Base-by-base conservation (phyloP, 2,329 filamentous ascomycete genomes). In the Calonectria leucothoes region DNA sequence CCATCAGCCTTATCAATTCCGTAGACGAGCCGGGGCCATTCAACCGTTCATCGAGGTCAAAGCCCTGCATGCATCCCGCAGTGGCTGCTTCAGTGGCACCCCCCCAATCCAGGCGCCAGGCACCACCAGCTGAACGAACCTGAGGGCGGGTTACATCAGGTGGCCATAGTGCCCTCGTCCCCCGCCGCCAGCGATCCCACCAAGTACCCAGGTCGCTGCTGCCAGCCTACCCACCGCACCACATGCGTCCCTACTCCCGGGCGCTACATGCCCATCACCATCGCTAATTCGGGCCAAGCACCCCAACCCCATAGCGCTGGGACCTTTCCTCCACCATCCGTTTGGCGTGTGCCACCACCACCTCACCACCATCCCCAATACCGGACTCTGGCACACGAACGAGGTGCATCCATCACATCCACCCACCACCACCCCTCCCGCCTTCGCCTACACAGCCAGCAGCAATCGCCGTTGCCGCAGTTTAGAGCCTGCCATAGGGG, bases 151-250 rank as follows among this genome's bases (percentile, higher is more conserved):
- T 48, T 68, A 33, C 70, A 64, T 64, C 33, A 45, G 61, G 61
- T 42, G 39, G 45, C 39, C 65, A 33, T 66, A 72, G 69, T 37
- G 51, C 63, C 63, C 48, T 45, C 29, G 49, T 59, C 59, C 42
- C 65, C 70, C 70, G n/a, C 57, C 57, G 65, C 31, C 25, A 39
- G 65, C 57, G 55, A 72, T 72, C 45, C 69, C 70, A 64, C 70
- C 68, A 71, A 64, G 52, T 39, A 52, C 25, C 69, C 39, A 35
- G 51, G 33, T 35, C 17, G n/a, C 15, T 37, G 23, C 69, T 57
- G 61, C 51, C 42, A 64, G 49, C 15, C 49, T 52, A 39, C 55
- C 55, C 39, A 12, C 55, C 39, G 55, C 55, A 64, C 59, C 59
- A 64, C 59, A 45, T 64, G 37, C 45, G 48, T 59, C n/a, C 35